Conservation (phyloP, 1,284 basidiomycete species). For the Rhizoctonia solani region DNA sequence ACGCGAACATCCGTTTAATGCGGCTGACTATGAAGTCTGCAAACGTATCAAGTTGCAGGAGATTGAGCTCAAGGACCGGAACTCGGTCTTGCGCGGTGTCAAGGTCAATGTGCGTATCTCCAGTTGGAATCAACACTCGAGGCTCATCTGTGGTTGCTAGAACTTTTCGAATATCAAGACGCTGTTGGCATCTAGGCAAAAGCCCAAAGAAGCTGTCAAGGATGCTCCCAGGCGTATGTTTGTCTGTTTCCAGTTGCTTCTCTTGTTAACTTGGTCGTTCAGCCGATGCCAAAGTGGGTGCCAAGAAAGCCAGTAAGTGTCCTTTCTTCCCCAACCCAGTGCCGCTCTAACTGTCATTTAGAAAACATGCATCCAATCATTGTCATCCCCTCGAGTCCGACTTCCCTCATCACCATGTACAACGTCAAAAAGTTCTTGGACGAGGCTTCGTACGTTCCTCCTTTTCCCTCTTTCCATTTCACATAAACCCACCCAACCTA, state of each 20-base stretch:
- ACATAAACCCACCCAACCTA: slow-evolving; percentile 1
- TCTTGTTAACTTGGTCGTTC: background rate
- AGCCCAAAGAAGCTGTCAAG: slow-evolving; percentile 66
- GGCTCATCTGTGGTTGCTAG: slow-evolving; percentile 47
- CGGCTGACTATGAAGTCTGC: slow-evolving; percentile 77
- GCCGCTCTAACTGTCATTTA: slow-evolving; percentile 41
- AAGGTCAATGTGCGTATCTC: slow-evolving; percentile 66
- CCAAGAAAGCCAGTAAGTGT: slow-evolving; percentile 56
- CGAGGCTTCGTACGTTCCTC: slow-evolving; percentile 70
- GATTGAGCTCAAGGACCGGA: slow-evolving; percentile 74
- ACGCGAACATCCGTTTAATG: slow-evolving; percentile 77
- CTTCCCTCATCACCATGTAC: slow-evolving; percentile 95
- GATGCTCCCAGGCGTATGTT: slow-evolving; percentile 43
- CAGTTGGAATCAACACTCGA: background rate
- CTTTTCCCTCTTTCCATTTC: background rate
- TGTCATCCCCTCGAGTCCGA: slow-evolving; percentile 94
- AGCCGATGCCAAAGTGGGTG: slow-evolving; percentile 58
- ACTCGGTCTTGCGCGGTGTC: slow-evolving; percentile 71
- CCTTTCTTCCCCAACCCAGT: slow-evolving; percentile 1
- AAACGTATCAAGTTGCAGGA: slow-evolving; percentile 77
- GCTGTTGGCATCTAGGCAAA: slow-evolving; percentile 72
- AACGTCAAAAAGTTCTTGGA: slow-evolving; percentile 94
- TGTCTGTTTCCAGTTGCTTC: background rate
- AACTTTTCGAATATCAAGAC: slow-evolving; percentile 70
- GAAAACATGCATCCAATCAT: slow-evolving; percentile 87